Conservation (phyloP, 1,284 basidiomycete genomes). For the Ganoderma sinense region DNA sequence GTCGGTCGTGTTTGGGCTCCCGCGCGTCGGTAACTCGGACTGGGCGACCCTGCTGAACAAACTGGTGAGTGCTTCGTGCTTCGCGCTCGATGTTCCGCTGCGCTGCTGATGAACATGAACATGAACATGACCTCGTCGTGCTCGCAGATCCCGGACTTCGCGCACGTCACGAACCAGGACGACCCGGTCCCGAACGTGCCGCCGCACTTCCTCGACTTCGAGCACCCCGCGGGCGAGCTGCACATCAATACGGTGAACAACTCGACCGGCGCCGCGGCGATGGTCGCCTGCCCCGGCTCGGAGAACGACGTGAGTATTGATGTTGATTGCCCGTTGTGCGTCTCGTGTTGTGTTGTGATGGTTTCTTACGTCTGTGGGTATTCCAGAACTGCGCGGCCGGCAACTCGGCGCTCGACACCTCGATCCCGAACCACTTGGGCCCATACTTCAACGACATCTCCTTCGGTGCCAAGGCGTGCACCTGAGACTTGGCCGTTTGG, state of each 20-base stretch:
- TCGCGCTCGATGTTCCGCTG: background rate
- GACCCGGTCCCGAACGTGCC: conserved; percentile 47
- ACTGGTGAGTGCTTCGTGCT: conserved; percentile 15
- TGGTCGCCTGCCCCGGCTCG: conserved; percentile 41
- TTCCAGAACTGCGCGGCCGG: conserved; percentile 38
- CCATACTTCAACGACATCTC: conserved; percentile 40
- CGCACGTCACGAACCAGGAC: conserved; percentile 45
- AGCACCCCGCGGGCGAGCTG: conserved; percentile 44
- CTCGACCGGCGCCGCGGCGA: conserved; percentile 26
- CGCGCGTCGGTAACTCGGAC: conserved; percentile 47
- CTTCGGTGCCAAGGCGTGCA: conserved; percentile 32
- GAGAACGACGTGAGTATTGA: conserved; percentile 35
- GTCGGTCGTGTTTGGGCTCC: conserved; percentile 52
- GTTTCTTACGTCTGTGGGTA: background rate
- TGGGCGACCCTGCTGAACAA: conserved; percentile 28
- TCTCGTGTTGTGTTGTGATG: no score
- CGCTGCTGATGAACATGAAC: background rate
- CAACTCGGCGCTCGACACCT: conserved; percentile 31
- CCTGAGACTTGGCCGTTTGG: conserved; percentile 19
- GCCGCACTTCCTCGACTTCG: conserved; percentile 41
- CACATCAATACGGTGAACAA: conserved; percentile 40
- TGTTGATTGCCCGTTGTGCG: no score
- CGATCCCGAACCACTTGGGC: conserved; percentile 38
- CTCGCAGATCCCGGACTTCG: conserved; percentile 36
- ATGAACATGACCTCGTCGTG: background rate